phyloP scores from a whole-genome alignment of 768 basidiomycete species.

The Fomitopsis pulvina region DNA sequence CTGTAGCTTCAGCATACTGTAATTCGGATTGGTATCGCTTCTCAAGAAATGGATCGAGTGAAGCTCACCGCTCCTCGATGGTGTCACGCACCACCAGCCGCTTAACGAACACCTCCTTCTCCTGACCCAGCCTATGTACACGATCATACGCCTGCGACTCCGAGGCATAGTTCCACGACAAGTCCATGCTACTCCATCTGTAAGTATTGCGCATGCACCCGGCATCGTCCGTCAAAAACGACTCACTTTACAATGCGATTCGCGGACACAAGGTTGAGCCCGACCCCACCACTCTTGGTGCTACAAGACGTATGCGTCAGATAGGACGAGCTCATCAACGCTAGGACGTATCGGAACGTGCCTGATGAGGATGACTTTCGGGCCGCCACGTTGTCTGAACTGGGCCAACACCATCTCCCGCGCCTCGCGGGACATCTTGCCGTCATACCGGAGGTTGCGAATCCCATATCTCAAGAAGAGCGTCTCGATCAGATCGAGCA shows the following conservation, averaged over 20 bases:
- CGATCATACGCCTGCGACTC: conserved; percentile 61
- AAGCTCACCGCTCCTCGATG: conserved; percentile 64
- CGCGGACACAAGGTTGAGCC: conserved; percentile 56
- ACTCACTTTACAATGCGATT: conserved; percentile 65
- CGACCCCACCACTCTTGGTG: conserved; percentile 66
- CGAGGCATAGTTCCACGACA: conserved; percentile 69
- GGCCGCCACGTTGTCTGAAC: conserved; percentile 52
- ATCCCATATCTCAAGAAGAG: conserved; percentile 54
- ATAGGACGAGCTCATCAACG: too few species aligned
- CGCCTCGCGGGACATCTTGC: conserved; percentile 51
- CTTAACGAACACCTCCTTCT: conserved; percentile 62
- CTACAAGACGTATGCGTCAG: conserved; percentile 22
- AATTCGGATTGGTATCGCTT: neutral
- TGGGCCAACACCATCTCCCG: conserved; percentile 43
- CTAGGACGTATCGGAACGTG: conserved; percentile 20
- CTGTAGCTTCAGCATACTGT: conserved; percentile 63
- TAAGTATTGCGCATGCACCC: neutral
- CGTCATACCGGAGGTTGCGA: conserved; percentile 55
- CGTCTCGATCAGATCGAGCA: conserved; percentile 61
- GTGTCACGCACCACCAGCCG: conserved; percentile 61
- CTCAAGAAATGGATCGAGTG: neutral
- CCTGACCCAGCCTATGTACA: conserved; percentile 65
- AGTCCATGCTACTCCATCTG: conserved; percentile 44
- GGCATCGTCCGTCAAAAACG: neutral
- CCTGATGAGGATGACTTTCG: conserved; percentile 64